These are phyloP conservation scores for Linnemannia hyalina DNA, from an alignment of 192 early-diverging fungal species.

Conservation along the genomic window DNA sequence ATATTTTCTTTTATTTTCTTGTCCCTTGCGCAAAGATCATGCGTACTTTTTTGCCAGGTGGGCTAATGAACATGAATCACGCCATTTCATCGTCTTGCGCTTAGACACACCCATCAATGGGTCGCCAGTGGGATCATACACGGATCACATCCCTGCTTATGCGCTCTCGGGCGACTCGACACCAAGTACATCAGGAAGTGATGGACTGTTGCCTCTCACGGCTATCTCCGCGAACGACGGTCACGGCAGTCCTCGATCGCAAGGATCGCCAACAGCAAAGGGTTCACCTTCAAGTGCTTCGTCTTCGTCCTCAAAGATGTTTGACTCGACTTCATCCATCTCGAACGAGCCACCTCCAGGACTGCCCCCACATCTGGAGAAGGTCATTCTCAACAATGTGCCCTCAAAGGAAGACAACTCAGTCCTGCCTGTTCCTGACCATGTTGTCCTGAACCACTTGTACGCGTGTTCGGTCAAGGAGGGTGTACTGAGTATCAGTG, in stretches of 20 bases:
- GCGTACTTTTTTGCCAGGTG: background rate
- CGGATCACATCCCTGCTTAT: conserved; percentile 43
- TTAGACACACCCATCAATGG: conserved; percentile 50
- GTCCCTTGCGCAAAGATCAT: background rate
- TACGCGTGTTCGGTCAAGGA: conserved; percentile 97
- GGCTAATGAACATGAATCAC: background rate
- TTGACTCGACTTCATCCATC: conserved; percentile 23
- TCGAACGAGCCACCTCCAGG: conserved; percentile 78
- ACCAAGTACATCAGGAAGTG: conserved; percentile 60
- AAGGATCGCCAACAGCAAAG: conserved; percentile 27
- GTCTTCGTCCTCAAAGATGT: conserved; percentile 21
- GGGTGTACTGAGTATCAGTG: conserved; percentile 94
- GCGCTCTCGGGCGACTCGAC: conserved; percentile 31
- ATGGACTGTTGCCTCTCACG: conserved; percentile 33
- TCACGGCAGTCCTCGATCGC: conserved; percentile 11
- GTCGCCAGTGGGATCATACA: conserved; percentile 48
- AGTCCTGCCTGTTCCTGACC: conserved; percentile 89
- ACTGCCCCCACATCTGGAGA: conserved; percentile 93
- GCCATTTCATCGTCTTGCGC: background rate
- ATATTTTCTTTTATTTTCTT: background rate
- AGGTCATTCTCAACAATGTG: conserved; percentile 89
- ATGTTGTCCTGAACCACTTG: conserved; percentile 95
- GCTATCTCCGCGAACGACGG: conserved; percentile 32
- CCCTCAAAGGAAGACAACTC: conserved; percentile 83
- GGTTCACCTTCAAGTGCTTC: conserved; percentile 50